Evolutionary conservation across 139 green algal genomes (phyloP), one percentile per base, ranked within the genome.

Genomic region (Penium margaritaceum): DNA sequence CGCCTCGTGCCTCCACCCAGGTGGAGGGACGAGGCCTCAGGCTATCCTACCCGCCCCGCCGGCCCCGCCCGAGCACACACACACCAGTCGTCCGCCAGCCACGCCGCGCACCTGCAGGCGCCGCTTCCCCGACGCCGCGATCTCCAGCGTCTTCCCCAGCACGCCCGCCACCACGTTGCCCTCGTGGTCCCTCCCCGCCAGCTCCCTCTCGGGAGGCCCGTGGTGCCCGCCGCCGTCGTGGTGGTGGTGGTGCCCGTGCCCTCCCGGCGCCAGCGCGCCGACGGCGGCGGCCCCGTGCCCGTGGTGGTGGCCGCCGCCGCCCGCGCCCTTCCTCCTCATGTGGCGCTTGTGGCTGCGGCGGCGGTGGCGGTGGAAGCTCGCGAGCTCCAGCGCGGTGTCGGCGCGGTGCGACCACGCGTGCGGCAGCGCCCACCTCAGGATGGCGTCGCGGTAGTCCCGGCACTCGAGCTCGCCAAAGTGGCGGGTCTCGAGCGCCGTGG

Each of bases 341-440:
- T n/a, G n/a, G n/a, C n/a, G n/a, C n/a, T 74, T 74, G 47, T 74
- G 68, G 38, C 17, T 6, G 6, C 74, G 12, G 7, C 51, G 43
- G 14, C 63, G 51, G 77, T 95, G 86, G 69, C 88, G 87, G 2
- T 82, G 57, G 68, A 97, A 97, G 80, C 90, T 85, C 19, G 87
- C 85, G 54, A 90, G 84, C 54, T 86, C 66, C 2, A 98, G 73
- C 5, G 64, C 35, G 3, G 90, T 96, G 85, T 98, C 94, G 3
- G 38, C 41, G 29, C 72, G 74, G 0, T n/a, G n/a, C n/a, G n/a
- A n/a, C 86, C 85, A 95, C 46, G 81, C 68, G 72, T 97, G 92
- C 1, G 92, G 92, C 79, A 97, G 80, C 30, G 81, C 83, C 30
- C 80, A 82, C 1, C 80, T 58, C 76, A 95, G 77, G 61, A 97